A percentile compares a stretch with the other conserved stretches of the same genome.
phyloP scores from a whole-genome alignment of 805 yeast species.

The Starmera pachycereana region DNA sequence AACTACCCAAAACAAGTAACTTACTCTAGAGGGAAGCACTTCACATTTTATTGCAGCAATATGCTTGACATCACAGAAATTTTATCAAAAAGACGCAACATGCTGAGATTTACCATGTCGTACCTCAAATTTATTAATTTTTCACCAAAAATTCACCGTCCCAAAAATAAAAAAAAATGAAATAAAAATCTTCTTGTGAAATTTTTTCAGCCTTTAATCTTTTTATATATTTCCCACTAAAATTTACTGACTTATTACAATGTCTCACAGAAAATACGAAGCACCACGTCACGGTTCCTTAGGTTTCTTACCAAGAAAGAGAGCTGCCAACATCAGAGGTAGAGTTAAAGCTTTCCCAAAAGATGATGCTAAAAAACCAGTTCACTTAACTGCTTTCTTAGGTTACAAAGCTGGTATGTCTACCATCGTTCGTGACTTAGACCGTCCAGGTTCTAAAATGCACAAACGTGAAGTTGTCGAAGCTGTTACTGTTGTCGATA shows the following conservation, averaged over 20 bases:
- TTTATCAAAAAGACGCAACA: too few relatives aligned
- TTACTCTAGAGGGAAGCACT: too few relatives aligned
- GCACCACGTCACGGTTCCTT: constrained; percentile 99
- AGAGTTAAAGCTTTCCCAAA: constrained; percentile 99
- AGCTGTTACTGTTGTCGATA: constrained; percentile 98
- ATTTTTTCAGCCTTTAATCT: too few relatives aligned
- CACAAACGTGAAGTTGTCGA: constrained; percentile 99
- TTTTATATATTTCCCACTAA: too few relatives aligned
- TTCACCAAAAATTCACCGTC: too few relatives aligned
- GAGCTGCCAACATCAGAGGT: constrained; percentile 98
- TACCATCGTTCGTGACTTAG: constrained; percentile 99
- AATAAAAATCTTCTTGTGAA: too few relatives aligned
- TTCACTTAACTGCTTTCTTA: constrained; percentile 97
- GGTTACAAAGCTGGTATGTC: constrained; percentile 99
- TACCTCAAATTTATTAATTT: too few relatives aligned
- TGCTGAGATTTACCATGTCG: too few relatives aligned
- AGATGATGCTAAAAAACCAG: constrained; percentile 96
- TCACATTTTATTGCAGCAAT: too few relatives aligned
- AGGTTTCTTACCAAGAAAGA: constrained; percentile 99
- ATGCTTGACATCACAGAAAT: too few relatives aligned
- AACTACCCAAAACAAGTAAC: too few relatives aligned
- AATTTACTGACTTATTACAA: constrained; percentile 19
- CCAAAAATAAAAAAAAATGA: too few relatives aligned
- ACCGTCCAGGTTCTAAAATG: constrained; percentile 99
- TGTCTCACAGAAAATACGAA: constrained; percentile 99